Conservation (phyloP, 176 grass and related monocot genomes). For the Neostapfia colusana region DNA sequence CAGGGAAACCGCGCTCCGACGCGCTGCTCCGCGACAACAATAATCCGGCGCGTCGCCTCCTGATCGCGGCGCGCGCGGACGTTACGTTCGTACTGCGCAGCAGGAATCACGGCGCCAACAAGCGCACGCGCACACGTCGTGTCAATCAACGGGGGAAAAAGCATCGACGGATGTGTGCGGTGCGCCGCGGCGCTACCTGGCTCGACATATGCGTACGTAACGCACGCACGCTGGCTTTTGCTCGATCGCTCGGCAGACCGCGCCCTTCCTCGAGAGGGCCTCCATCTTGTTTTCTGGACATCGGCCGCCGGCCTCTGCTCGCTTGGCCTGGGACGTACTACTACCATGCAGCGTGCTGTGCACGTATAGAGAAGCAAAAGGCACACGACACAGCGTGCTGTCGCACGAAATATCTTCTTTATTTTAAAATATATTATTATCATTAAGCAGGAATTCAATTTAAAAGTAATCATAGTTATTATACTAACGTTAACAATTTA, state of each 20-base stretch:
- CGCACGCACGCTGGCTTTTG: not conserved
- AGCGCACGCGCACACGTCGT: not conserved
- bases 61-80: not conserved
- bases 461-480: too few relatives aligned
- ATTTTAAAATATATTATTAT: too few relatives aligned
- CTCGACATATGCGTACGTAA: too few relatives aligned
- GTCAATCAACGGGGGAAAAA: not conserved
- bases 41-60: not conserved
- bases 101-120: conserved; percentile 30
- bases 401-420: too few relatives aligned
- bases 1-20: not conserved
- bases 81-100: not conserved
- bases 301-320: not conserved
- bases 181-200: too few relatives aligned
- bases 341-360: not conserved
- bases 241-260: not conserved
- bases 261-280: too few relatives aligned
- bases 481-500: too few relatives aligned
- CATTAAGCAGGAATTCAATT: too few relatives aligned
- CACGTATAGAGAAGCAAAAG: conserved; percentile 30
- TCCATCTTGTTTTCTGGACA: not conserved
- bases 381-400: conserved; percentile 10
- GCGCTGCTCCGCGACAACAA: conserved; percentile 3
- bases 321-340: not conserved
- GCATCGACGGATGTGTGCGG: not conserved